These are phyloP conservation scores for Plasmopara viticola DNA, from an alignment of 352 stramenopile genomes.

Conservation along the genomic window DNA sequence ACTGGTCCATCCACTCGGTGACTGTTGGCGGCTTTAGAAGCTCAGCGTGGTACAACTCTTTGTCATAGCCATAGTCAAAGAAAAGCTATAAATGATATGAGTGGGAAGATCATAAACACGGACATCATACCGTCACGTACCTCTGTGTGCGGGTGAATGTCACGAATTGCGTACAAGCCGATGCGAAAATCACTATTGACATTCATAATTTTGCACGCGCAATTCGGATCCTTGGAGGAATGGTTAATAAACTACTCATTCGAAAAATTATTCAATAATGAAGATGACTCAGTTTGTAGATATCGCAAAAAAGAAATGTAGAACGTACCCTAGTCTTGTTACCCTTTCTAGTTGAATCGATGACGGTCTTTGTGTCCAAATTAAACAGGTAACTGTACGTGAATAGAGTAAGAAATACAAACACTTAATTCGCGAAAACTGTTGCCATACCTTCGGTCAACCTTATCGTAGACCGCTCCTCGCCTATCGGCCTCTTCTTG, in stretches of 20 bases:
- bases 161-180: conserved; percentile 86
- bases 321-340: conserved; percentile 88
- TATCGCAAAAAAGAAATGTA: not conserved
- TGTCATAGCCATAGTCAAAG: conserved; percentile 81
- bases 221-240: conserved; percentile 72
- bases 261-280: conserved; percentile 1
- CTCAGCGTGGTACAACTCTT: conserved; percentile 20
- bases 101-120: not conserved
- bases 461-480: conserved; percentile 83
- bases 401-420: not conserved
- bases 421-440: not conserved
- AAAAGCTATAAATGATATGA: conserved; percentile 49
- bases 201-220: conserved; percentile 84
- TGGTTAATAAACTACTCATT: conserved; percentile 88
- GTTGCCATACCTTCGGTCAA: conserved; percentile 54
- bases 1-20: too few species aligned
- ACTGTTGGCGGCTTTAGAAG: too few species aligned
- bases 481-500: conserved; percentile 88
- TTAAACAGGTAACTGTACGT: conserved; percentile 89
- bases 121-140: conserved; percentile 13
- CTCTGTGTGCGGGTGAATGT: conserved; percentile 86
- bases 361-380: conserved; percentile 84
- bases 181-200: conserved; percentile 91
- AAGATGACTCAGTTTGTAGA: not conserved
- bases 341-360: conserved; percentile 92